These are phyloP conservation scores for Candida bentonensis DNA, from an alignment of 805 yeast genomes.

Conservation along the genomic window DNA sequence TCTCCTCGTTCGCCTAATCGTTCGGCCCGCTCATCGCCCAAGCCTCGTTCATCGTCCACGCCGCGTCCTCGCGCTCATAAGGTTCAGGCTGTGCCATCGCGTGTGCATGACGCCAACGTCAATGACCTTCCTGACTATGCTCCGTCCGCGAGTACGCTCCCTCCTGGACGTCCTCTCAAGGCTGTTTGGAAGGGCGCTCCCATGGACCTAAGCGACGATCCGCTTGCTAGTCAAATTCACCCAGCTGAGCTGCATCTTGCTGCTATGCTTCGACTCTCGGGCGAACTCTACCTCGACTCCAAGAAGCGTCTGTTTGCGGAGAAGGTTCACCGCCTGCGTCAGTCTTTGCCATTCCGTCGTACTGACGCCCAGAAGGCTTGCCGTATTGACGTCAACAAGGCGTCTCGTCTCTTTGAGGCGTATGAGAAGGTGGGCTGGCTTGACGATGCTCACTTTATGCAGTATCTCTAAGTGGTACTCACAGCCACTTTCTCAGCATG, in stretches of 20 bases:
- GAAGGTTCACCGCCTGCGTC: slow-evolving; percentile 61
- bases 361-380: slow-evolving; percentile 98
- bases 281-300: slow-evolving; percentile 62
- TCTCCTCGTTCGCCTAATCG: neutral
- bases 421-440: slow-evolving; percentile 90
- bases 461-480: slow-evolving; percentile 23
- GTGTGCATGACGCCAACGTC: slow-evolving; percentile 26
- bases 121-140: slow-evolving; percentile 57
- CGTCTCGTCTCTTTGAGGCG: slow-evolving; percentile 79
- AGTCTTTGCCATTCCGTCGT: slow-evolving; percentile 73
- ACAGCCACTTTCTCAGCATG: no score
- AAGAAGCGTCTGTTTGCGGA: slow-evolving; percentile 79
- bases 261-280: slow-evolving; percentile 77
- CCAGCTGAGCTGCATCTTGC: slow-evolving; percentile 87
- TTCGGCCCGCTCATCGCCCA: neutral
- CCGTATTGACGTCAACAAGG: slow-evolving; percentile 92
- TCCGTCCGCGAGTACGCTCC: slow-evolving; percentile 56
- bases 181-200: slow-evolving; percentile 99
- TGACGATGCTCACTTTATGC: slow-evolving; percentile 53
- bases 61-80: slow-evolving; percentile 19
- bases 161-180: slow-evolving; percentile 55
- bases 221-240: slow-evolving; percentile 57
- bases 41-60: neutral
- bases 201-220: slow-evolving; percentile 75
- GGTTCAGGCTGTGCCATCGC: slow-evolving; percentile 17